A percentile compares a stretch with the other conserved stretches of the same genome.
Conservation (phyloP, 495 filamentous ascomycete species). For the Tuber aestivum region DNA sequence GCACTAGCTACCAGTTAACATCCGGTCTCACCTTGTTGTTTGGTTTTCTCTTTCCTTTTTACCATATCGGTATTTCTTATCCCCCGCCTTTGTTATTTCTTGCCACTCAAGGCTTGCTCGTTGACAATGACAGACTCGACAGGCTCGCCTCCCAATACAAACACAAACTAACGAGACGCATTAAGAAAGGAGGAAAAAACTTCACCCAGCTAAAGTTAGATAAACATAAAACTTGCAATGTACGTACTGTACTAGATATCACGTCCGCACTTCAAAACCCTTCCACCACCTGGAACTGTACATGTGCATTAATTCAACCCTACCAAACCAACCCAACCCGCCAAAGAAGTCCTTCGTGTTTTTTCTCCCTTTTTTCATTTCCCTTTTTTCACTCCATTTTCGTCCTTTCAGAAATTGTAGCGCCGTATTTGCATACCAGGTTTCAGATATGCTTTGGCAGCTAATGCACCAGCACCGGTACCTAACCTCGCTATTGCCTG, state of each 20-base stretch:
- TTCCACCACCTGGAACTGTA: too few relatives aligned
- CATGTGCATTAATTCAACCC: not conserved
- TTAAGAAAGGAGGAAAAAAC: not conserved
- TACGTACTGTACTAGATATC: not conserved
- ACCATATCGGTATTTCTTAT: not conserved
- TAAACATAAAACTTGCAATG: not conserved
- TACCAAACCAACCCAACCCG: not conserved
- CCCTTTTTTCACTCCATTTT: not conserved
- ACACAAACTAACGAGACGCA: not conserved
- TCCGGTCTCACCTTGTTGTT: not conserved
- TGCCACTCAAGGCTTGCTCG: not conserved
- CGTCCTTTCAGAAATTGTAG: not conserved
- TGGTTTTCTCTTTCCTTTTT: not conserved
- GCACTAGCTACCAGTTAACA: not conserved
- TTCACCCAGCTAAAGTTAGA: not conserved
- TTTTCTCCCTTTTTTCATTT: not conserved
- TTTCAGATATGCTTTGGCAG: not conserved
- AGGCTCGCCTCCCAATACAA: not conserved
- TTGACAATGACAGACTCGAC: not conserved
- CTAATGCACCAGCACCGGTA: not conserved
- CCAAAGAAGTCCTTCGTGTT: not conserved
- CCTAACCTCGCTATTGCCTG: not conserved
- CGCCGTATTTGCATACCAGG: not conserved
- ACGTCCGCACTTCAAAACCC: not conserved
- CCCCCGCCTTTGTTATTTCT: not conserved